phyloP scores from a whole-genome alignment of 139 green algal species.

The Coccomyxa sp. region DNA sequence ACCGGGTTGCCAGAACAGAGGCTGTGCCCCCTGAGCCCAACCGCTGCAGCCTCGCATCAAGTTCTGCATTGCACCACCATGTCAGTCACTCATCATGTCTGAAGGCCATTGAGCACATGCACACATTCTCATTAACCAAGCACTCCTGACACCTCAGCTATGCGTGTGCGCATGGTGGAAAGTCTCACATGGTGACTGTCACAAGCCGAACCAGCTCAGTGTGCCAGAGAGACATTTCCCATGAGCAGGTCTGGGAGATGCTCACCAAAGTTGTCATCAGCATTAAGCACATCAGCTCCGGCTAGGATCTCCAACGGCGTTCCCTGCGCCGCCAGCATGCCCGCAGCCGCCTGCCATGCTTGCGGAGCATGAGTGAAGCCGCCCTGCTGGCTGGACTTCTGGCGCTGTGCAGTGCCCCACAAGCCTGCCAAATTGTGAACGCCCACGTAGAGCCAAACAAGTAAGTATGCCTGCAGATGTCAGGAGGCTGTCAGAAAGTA shows the following conservation, averaged over 20 bases:
- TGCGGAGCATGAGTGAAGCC: neutral
- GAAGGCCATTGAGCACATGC: too few relatives aligned
- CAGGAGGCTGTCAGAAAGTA: neutral
- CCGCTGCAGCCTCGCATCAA: constrained; percentile 4
- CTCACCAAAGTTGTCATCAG: neutral
- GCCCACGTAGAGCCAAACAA: constrained; percentile 65
- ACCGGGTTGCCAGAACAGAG: neutral
- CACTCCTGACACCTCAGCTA: neutral
- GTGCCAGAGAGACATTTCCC: neutral
- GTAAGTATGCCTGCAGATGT: constrained; percentile 45
- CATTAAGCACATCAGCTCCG: neutral
- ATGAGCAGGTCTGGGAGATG: neutral
- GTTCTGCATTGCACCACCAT: too few relatives aligned
- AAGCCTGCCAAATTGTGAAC: constrained; percentile 44
- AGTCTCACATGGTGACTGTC: neutral
- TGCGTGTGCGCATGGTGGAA: neutral
- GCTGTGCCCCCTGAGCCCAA: constrained; percentile 1
- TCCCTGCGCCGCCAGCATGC: neutral
- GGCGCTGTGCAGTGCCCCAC: neutral
- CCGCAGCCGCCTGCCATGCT: constrained; percentile 1
- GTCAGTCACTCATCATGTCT: too few relatives aligned
- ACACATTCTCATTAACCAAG: too few relatives aligned
- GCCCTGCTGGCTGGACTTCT: constrained; percentile 1
- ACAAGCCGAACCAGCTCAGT: neutral
- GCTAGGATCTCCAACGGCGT: neutral